Evolutionary conservation across 768 basidiomycete genomes (phyloP), one percentile per base, ranked within the genome.

Genomic region (Psilocybe sp.): DNA sequence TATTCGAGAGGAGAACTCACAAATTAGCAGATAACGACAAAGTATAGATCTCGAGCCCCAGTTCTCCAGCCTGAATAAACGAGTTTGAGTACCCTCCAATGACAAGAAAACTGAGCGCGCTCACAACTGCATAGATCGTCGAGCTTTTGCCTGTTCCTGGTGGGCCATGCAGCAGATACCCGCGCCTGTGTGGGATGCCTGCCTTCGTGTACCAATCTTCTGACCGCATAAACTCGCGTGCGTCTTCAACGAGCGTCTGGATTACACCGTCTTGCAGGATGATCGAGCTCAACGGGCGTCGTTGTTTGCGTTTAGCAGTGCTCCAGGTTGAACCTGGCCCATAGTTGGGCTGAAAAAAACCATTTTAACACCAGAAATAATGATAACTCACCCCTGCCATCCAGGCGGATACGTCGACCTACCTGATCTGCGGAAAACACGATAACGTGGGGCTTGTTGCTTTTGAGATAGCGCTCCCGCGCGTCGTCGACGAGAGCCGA

Each of bases 21-120:
- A 71, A 72, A 38, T 65, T 61, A 14, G 78, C 72, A 1, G 79
- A 71, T 0, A 83, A 65, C 0, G 80, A 80, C 12, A 84, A 58
- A 1, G 78, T 69, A 59, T 90, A 94, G 47, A 96, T 92, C 65
- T 94, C 90, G n/a, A 96, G 75, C 4, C 83, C 81, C 9, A 95
- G 72, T 62, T 89, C 89, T 5, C 78, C 76, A 5, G 76, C 55
- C 51, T 52, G 20, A 6, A 44, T 28, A 15, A 45, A 39, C 12
- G 5, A 33, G 5, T 28, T 23, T 40, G 5, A 36, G 16, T 32
- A 34, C 20, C 6, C 11, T 28, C 4, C 7, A 10, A 13, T 33
- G 12, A 33, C 18, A 14, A 13, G 23, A 78, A 13, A 92, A 71
- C 60, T 87, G 85, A n/a, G n/a, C n/a, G n/a, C n/a, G n/a, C 76